Conservation (phyloP, 179 eudicot species). For the Beta macrorhiza region DNA sequence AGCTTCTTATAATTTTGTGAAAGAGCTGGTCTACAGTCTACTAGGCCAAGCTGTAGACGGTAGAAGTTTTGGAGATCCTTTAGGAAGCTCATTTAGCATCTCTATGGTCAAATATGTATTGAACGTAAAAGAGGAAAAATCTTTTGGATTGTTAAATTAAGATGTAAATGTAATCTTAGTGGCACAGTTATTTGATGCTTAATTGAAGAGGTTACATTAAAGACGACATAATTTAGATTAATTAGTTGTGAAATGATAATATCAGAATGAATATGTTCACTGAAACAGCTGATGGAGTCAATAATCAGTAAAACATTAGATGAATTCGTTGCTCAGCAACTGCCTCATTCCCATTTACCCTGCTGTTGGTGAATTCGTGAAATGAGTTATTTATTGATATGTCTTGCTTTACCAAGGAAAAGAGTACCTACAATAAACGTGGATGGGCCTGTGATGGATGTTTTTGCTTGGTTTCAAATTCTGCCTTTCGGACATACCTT, state of each 20-base stretch:
- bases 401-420: not conserved
- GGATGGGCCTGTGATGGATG: not conserved
- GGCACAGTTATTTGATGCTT: not conserved
- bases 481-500: not conserved
- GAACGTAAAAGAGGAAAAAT: not conserved
- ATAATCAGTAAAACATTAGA: not conserved
- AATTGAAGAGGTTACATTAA: not conserved
- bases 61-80: not conserved
- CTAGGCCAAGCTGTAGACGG: not conserved
- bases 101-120: not conserved
- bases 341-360: not conserved
- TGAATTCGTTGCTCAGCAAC: not conserved
- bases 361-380: not conserved
- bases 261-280: not conserved
- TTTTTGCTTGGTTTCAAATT: not conserved
- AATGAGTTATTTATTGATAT: not conserved
- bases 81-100: not conserved
- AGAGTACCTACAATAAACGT: not conserved
- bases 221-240: not conserved
- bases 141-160: not conserved
- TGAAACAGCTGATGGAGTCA: not conserved
- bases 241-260: not conserved
- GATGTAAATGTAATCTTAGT: not conserved
- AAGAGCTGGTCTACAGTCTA: not conserved
- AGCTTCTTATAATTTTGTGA: not conserved